Conservation (phyloP, 192 early-diverging fungal genomes). For the Geosiphon pyriformis region DNA sequence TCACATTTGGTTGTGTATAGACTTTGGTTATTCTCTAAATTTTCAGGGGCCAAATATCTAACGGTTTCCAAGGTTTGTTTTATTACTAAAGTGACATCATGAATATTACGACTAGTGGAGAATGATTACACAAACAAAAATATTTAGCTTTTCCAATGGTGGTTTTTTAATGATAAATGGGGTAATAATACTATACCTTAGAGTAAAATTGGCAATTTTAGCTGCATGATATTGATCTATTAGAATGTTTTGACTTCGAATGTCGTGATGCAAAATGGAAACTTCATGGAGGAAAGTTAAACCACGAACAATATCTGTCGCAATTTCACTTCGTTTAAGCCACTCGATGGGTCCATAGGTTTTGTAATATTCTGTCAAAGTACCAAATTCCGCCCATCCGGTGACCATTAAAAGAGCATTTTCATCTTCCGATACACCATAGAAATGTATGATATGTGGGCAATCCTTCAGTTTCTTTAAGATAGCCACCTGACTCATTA, state of each 20-base stretch:
- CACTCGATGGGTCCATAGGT: constrained; percentile 9
- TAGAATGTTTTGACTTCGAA: no score
- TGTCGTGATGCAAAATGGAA: no score
- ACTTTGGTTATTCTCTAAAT: not conserved
- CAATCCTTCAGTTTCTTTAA: constrained; percentile 2
- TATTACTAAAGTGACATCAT: not conserved
- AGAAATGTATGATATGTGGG: not conserved
- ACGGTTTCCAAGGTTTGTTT: not conserved
- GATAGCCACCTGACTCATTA: no score
- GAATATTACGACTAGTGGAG: no score
- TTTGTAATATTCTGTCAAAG: constrained; percentile 33
- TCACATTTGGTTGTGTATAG: constrained; percentile 7
- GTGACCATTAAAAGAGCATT: no score
- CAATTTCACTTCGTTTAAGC: constrained; percentile 22
- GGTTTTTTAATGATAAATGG: constrained; percentile 30
- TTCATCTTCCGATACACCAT: not conserved
- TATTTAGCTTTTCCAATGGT: no score
- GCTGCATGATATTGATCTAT: no score
- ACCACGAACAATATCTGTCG: no score
- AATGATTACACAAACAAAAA: no score
- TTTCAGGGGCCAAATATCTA: constrained; percentile 15
- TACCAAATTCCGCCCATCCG: constrained; percentile 31
- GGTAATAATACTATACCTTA: constrained; percentile 25
- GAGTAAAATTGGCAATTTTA: no score
- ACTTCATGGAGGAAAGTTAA: no score